These are phyloP conservation scores for Dictyostelium capitatum DNA, from an alignment of 78 protist species.

Conservation along the genomic window DNA sequence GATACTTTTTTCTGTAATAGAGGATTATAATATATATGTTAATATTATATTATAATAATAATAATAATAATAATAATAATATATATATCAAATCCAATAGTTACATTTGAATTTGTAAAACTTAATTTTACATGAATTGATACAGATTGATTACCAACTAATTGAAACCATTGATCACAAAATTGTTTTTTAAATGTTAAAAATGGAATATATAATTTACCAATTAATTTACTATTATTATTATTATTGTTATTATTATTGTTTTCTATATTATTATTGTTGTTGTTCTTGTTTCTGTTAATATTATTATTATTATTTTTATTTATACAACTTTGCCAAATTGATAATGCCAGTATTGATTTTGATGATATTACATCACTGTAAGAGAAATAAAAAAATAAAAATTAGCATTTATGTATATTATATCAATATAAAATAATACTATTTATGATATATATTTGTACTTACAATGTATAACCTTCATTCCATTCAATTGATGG, in stretches of 20 bases:
- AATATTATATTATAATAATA: neutral
- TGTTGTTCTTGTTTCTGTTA: neutral
- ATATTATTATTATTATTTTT: neutral
- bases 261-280: slow-evolving; percentile 4
- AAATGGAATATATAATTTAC: slow-evolving; percentile 57
- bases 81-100: neutral
- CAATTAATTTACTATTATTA: slow-evolving; percentile 39
- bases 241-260: too few species aligned
- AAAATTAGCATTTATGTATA: neutral
- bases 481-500: slow-evolving; percentile 72
- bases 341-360: slow-evolving; percentile 41
- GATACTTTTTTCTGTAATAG: slow-evolving; percentile 52
- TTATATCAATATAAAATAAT: neutral
- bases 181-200: slow-evolving; percentile 54
- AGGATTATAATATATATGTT: neutral
- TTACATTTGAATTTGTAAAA: slow-evolving; percentile 69
- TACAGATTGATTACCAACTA: slow-evolving; percentile 10
- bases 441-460: neutral
- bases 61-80: neutral
- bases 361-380: slow-evolving; percentile 73
- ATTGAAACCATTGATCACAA: slow-evolving; percentile 65
- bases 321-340: slow-evolving; percentile 61
- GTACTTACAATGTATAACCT: slow-evolving; percentile 77
- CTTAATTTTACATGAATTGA: slow-evolving; percentile 59
- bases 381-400: neutral